These are phyloP conservation scores for Niebla homalea DNA, from an alignment of 495 filamentous ascomycete species.

Conservation along the genomic window DNA sequence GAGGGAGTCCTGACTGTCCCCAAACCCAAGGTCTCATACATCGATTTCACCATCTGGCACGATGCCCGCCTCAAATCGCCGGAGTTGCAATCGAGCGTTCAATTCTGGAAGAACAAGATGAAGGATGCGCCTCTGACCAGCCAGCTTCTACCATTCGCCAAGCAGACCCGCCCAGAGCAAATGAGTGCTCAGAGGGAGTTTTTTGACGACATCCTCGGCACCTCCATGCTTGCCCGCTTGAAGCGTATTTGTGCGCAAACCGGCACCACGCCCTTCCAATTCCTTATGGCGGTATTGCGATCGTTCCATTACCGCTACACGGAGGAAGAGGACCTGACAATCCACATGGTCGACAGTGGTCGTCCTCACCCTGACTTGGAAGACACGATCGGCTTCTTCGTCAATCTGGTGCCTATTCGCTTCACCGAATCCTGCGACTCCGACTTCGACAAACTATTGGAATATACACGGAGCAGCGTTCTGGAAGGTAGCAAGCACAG, in stretches of 20 bases:
- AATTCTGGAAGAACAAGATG: conserved; percentile 19
- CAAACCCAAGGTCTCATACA: conserved; percentile 14
- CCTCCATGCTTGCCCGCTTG: conserved; percentile 11
- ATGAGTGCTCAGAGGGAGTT: conserved; percentile 4
- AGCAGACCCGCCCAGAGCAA: conserved; percentile 3
- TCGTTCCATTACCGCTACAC: conserved; percentile 21
- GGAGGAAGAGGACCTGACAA: conserved; percentile 16
- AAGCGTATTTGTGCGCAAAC: conserved; percentile 16
- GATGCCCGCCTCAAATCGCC: conserved; percentile 8
- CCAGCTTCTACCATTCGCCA: conserved; percentile 11
- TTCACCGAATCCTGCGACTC: conserved; percentile 19
- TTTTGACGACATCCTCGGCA: conserved; percentile 5
- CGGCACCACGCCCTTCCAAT: conserved; percentile 26
- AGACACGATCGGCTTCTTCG: conserved; percentile 26
- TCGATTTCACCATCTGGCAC: conserved; percentile 22
- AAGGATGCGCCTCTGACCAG: conserved; percentile 8
- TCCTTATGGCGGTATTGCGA: conserved; percentile 24
- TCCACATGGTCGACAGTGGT: conserved; percentile 30
- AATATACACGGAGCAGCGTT: conserved; percentile 7
- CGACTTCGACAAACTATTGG: conserved; percentile 23
- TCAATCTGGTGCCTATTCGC: conserved; percentile 32
- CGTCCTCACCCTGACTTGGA: conserved; percentile 17
- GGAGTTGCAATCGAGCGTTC: conserved; percentile 8
- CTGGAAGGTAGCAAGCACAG: conserved; percentile 16
- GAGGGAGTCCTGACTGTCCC: conserved; percentile 8